phyloP scores from a whole-genome alignment of 257 asterid genomes.

The Solanum chilense region DNA sequence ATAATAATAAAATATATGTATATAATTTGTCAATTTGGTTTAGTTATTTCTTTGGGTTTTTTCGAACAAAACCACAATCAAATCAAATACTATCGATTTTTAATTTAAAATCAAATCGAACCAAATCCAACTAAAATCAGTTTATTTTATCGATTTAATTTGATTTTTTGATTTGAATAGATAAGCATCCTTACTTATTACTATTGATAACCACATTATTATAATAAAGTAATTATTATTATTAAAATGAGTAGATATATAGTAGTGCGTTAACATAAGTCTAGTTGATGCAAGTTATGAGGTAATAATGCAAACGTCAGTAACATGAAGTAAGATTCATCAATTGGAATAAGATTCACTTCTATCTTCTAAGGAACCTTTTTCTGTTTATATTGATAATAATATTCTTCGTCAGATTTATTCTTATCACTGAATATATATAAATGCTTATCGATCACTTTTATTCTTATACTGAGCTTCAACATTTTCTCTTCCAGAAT shows the following conservation, averaged over 20 bases:
- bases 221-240: background rate
- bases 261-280: background rate
- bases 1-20: too few relatives aligned
- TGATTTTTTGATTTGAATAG: too few relatives aligned
- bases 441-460: background rate
- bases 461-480: background rate
- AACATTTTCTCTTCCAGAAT: background rate
- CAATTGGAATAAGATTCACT: background rate
- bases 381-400: background rate
- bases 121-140: too few relatives aligned
- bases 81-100: too few relatives aligned
- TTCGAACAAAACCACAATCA: rapidly evolving
- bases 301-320: background rate
- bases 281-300: background rate
- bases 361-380: background rate
- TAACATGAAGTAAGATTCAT: background rate
- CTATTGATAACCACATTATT: background rate
- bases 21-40: too few relatives aligned
- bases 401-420: background rate
- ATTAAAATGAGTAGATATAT: background rate
- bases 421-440: background rate
- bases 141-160: too few relatives aligned
- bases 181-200: too few relatives aligned
- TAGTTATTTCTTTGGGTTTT: too few relatives aligned
- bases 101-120: too few relatives aligned